Base-by-base conservation (phyloP, 257 asterid species). In the Misopates orontium region DNA sequence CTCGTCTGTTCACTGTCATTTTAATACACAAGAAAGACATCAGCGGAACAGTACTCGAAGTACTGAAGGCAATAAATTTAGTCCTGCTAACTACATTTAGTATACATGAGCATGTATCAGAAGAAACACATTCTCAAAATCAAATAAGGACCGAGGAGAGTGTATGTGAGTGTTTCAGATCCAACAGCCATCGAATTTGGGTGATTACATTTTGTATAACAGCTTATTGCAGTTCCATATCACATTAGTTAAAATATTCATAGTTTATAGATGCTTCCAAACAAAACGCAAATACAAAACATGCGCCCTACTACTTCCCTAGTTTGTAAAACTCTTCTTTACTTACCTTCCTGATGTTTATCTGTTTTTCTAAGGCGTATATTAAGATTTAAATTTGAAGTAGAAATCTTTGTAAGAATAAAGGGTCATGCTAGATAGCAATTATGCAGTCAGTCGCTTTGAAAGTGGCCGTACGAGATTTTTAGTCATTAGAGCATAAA, bases 1-100 rank as follows among this genome's bases (percentile, higher is more conserved):
- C 86, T 84, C 19, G 95, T 85, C 71, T 77, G 96, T 69, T 84
- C 89, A 24, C 92, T 90, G 84, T 28, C 60, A 74, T 67, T 66
- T 69, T 48, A 10, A 73, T 40, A 9, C 28, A 49, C 48, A 62
- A 59, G 23, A 70, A 59, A 32, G 47, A 41, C 15, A 65, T 75
- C 62, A 79, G 67, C 8, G 10, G 11, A 51, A 18, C 55, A 12
- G 28, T 47, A 50, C 41, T 16, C 59, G 20, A 52, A 15, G 4
- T 56, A 16, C 61, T 52, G 41, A 40, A 25, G 56, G 31, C 15
- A 50, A 45, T 31, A 24, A 8, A 22, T 68, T 19, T 12, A 21
- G 54, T 64, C 66, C 15, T 31, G 24, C 49, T 22, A 19, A 17
- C 7, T 28, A 18, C 5, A 49, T 32, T 18, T 45, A 20, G 20